These are phyloP conservation scores for Thermomyces lanuginosus DNA, from an alignment of 2,329 filamentous ascomycete genomes.

Conservation along the genomic window DNA sequence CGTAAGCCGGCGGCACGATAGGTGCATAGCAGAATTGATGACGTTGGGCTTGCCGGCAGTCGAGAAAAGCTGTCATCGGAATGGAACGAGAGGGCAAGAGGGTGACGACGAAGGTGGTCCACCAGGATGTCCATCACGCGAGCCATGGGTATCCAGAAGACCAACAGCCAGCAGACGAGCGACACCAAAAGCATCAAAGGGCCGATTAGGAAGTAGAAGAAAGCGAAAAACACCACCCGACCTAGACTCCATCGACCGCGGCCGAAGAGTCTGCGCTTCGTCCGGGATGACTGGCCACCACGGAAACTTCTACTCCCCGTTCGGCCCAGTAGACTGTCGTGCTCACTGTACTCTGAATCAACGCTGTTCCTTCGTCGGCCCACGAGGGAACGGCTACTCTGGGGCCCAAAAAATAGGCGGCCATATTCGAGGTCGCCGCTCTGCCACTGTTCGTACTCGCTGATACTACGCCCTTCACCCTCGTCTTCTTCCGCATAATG, in stretches of 20 bases:
- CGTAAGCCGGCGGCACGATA: constrained; percentile 86
- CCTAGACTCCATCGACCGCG: constrained; percentile 92
- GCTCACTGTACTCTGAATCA: constrained; percentile 66
- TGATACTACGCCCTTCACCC: constrained; percentile 90
- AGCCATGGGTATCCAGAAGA: constrained; percentile 98
- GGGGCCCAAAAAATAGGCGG: constrained; percentile 84
- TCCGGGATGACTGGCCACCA: constrained; percentile 27
- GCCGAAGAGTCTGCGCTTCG: constrained; percentile 80
- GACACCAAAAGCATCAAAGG: constrained; percentile 76
- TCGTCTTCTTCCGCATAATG: constrained; percentile 88
- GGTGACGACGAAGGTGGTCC: constrained; percentile 81
- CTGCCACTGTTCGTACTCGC: constrained; percentile 98
- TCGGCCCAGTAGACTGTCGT: constrained; percentile 69
- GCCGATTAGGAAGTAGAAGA: constrained; percentile 86
- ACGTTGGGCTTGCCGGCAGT: constrained; percentile 52
- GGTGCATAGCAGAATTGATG: constrained; percentile 84
- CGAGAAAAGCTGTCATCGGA: constrained; percentile 64
- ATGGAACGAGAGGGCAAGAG: constrained; percentile 83
- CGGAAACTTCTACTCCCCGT: constrained; percentile 36
- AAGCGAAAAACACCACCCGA: constrained; percentile 84
- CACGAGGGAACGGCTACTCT: constrained; percentile 57
- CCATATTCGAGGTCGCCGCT: constrained; percentile 93
- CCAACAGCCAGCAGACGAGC: constrained; percentile 81
- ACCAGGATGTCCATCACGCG: constrained; percentile 82
- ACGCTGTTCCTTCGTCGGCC: constrained; percentile 76